A percentile compares a stretch with the other conserved stretches of the same genome.
Evolutionary conservation across 768 basidiomycete species (phyloP).

Genomic region (Rhodotorula kratochvilovae): DNA sequence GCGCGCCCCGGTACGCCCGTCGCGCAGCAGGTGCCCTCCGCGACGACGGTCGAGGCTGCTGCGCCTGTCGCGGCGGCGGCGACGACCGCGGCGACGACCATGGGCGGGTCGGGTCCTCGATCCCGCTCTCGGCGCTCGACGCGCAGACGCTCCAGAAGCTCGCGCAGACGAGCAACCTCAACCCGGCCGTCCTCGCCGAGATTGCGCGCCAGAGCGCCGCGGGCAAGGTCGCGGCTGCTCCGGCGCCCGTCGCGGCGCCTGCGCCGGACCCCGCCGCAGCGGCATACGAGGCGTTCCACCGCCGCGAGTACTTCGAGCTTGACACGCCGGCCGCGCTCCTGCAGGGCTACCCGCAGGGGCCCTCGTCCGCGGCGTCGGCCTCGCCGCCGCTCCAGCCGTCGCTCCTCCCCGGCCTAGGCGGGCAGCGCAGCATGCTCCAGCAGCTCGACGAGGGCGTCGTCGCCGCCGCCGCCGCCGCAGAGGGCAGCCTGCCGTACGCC

Average conservation of each 20-base stretch:
- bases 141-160: conserved; percentile 15
- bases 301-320: conserved; percentile 17
- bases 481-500: not conserved
- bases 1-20: not conserved
- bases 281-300: conserved; percentile 75
- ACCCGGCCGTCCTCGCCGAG: conserved; percentile 38
- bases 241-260: not conserved
- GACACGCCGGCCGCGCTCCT: not conserved
- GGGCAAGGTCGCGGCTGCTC: not conserved
- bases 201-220: conserved; percentile 29
- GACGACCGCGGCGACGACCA: not conserved
- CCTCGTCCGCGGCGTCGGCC: not conserved
- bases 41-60: not conserved
- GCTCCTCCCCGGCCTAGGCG: not conserved
- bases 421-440: not conserved
- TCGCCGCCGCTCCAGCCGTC: not conserved
- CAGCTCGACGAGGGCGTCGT: not conserved
- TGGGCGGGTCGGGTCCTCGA: conserved; percentile 1
- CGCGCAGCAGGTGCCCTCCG: not conserved
- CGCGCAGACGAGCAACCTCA: conserved; percentile 22
- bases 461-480: conserved; percentile 1
- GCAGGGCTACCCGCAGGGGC: too few relatives aligned
- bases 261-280: not conserved
- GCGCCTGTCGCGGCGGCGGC: not conserved
- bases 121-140: conserved; percentile 33